phyloP scores from a whole-genome alignment of 257 asterid genomes.

The Scutellaria barbata region DNA sequence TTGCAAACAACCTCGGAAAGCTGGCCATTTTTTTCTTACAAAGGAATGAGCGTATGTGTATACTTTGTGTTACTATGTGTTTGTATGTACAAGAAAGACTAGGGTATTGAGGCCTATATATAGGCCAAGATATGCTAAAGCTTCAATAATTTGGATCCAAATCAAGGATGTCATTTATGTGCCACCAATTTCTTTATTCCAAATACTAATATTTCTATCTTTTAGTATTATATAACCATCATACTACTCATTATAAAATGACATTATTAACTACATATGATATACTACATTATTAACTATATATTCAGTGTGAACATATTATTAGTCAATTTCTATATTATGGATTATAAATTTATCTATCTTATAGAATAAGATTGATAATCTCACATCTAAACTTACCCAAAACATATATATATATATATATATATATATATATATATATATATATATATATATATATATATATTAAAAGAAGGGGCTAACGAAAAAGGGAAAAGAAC shows the following conservation, averaged over 20 bases:
- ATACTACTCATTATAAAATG: background rate
- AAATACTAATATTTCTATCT: background rate
- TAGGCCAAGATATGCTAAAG: conserved; percentile 11
- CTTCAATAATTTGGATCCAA: conserved; percentile 2
- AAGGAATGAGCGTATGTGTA: background rate
- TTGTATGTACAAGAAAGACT: conserved; percentile 3
- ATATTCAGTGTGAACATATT: no score
- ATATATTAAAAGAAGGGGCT: no score
- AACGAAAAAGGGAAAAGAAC: background rate
- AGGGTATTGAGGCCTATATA: conserved; percentile 29
- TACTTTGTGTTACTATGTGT: conserved; percentile 2
- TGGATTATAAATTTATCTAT: no score
- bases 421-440: no score
- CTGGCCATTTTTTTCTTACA: conserved; percentile 44
- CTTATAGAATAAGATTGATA: no score
- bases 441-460: no score
- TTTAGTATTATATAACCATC: background rate
- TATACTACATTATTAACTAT: no score
- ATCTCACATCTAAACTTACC: no score
- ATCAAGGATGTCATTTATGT: background rate
- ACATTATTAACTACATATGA: background rate
- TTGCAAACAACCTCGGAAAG: conserved; percentile 46
- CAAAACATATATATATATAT: no score
- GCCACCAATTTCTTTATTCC: background rate
- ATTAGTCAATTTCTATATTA: no score